Evolutionary conservation across 257 asterid species (phyloP), one percentile per base, ranked within the genome.

Genomic region (Jasminum sambac): DNA sequence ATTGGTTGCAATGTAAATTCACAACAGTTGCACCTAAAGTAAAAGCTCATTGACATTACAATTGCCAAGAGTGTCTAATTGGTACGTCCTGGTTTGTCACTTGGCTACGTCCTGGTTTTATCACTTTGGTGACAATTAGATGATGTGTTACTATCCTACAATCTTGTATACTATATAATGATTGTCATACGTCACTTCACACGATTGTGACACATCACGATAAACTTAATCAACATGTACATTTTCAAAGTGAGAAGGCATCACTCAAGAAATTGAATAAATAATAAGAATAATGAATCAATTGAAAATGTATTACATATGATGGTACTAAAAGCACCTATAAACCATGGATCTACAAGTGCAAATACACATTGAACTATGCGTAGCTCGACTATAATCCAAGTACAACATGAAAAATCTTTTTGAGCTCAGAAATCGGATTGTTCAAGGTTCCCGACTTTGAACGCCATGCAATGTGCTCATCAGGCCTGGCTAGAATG

Each of bases 401-500:
- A 3, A 88, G 76, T 59, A 87, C 73, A 64, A 81, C 74, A 37
- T 75, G 68, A 66, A 91, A 84, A 64, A 84, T 82, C 57, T 62
- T 82, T 73, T 77, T 86, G 81, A 95, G 79, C 78, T 72, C 90
- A 76, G 38, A 19, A 68, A 23, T 58, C 21, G 78, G 84, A 70
- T 86, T 78, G 9, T 57, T 72, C 39, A 74, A 61, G 46, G 77
- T 76, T 79, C 67, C 76, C 0, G 84, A 76, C 72, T 80, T 80
- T 7, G 83, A 12, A 34, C 89, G 83, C 99, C 99, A 94, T 8
- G 94, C 96, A 58, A 91, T 68, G 73, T 94, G 98, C 67, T 94
- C 99, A 17, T 94, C 99, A 0, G 99, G 99, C 79, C 99, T 88
- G 79, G 86, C 96, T 74, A 94, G 79, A 68, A 94, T 84, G 77